These are phyloP conservation scores for Triticum aestivum DNA, from an alignment of 176 grass and related monocot genomes.

Conservation along the genomic window IWGSC_CS_RefSeq_v2.1 NC_057805.1:475799669-475800168, in stretches of 20 bases:
- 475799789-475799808: neutral
- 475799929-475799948: conserved; percentile 8
- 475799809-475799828: conserved; percentile 36
- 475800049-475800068: conserved; percentile 14
- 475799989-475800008: neutral
- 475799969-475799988: conserved; percentile 37
- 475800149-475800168: neutral
- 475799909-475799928: neutral
- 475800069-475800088: conserved; percentile 30
- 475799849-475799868: neutral
- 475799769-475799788: neutral
- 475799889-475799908: neutral
- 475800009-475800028: conserved; percentile 3
- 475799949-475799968: conserved; percentile 2
- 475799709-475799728: conserved; percentile 88
- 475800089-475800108: neutral
- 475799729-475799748: conserved; percentile 79
- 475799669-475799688: conserved; percentile 81
- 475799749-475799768: conserved; percentile 1
- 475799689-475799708: conserved; percentile 74
- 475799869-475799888: neutral
- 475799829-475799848: conserved; percentile 21
- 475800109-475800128: neutral
- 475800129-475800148: neutral
- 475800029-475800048: conserved; percentile 40